Percentiles rank a stretch among this genome's conserved stretches.
phyloP scores from a whole-genome alignment of 495 filamentous ascomycete species.

The Hyaloscypha bicolor region DNA sequence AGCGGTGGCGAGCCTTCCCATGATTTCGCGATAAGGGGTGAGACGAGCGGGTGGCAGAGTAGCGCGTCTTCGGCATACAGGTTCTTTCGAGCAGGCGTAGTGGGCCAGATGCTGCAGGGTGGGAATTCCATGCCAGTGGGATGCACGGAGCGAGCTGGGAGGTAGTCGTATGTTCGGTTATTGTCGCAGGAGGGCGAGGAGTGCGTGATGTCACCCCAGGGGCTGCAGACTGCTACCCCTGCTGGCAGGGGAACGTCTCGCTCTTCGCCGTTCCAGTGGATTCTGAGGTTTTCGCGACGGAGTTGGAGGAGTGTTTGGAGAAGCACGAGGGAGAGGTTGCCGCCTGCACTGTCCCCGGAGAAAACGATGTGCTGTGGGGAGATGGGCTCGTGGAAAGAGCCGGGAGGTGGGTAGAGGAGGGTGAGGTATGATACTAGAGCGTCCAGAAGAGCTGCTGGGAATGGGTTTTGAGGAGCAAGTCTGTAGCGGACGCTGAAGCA shows the following conservation, averaged over 20 bases:
- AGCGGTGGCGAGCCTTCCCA: slow-evolving; percentile 75
- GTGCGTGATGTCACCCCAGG: slow-evolving; percentile 79
- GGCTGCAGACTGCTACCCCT: slow-evolving; percentile 63
- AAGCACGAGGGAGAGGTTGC: slow-evolving; percentile 71
- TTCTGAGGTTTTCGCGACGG: slow-evolving; percentile 50
- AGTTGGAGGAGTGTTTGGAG: slow-evolving; percentile 75
- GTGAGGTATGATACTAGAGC: slow-evolving; percentile 81
- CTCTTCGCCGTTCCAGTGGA: slow-evolving; percentile 64
- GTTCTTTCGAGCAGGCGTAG: slow-evolving; percentile 65
- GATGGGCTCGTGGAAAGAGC: slow-evolving; percentile 71
- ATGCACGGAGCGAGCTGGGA: slow-evolving; percentile 52
- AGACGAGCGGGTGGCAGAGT: slow-evolving; percentile 74
- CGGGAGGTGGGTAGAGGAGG: slow-evolving; percentile 77
- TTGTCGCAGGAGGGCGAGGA: slow-evolving; percentile 67
- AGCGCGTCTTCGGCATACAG: slow-evolving; percentile 67
- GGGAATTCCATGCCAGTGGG: slow-evolving; percentile 45
- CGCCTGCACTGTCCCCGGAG: slow-evolving; percentile 87
- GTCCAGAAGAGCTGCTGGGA: slow-evolving; percentile 82
- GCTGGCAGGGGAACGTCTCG: slow-evolving; percentile 67
- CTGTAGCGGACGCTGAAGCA: slow-evolving; percentile 85
- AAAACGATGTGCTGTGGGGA: slow-evolving; percentile 72
- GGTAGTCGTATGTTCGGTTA: slow-evolving; percentile 75
- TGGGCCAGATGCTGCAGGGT: slow-evolving; percentile 70
- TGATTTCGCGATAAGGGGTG: slow-evolving; percentile 60
- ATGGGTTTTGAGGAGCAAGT: slow-evolving; percentile 80